Evolutionary conservation across 2,329 filamentous ascomycete species (phyloP), one percentile per base, ranked within the genome.

Genomic region (Zymoseptoria ardabiliae): DNA sequence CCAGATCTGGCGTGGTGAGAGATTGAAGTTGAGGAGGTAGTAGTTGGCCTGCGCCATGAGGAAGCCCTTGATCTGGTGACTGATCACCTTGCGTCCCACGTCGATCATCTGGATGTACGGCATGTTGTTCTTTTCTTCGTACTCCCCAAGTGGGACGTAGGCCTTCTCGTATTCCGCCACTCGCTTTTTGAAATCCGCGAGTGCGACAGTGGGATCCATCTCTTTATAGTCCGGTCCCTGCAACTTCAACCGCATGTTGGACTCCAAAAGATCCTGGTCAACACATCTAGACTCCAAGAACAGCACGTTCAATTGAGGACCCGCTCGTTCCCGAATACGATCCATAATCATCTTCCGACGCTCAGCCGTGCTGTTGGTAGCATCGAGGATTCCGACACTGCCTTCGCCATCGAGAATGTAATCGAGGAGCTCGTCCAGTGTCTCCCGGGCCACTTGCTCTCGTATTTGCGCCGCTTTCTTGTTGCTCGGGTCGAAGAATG

Each of bases 31-130:
- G 52, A 94, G 88, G 9, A 99, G 82, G 70, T 97, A 99, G 65
- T 92, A 96, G 58, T 94, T 91, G 58, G 96, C 94, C 63, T 94
- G 90, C 48, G 89, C 90, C 59, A 91, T 91, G 54, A 99, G 81
- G 74, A 99, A 99, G 5, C 94, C 94, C 66, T 88, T 88, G 61
- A 97, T 86, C 63, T 94, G 89, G 72, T 96, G 89, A 53, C 93
- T 89, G 50, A 97, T 86, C 61, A 97, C 83, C 75, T 99, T 99
- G 62, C 93, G 86, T 50, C 94, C 94, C 2, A 99, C 94, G 73
- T 99, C 94, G 65, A 97, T 90, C 89, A 97, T 96, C 79, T 91
- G 91, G 64, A 99, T 95, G 71, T 96, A 99, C 61, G 95, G 90
- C 83, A 97, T 88, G 68, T 92, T 87, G 70, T 95, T 83, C 21